These are phyloP conservation scores for Groenewaldozyma sp. DNA, from an alignment of 1,139 yeast genomes.

Conservation along the genomic window DNA sequence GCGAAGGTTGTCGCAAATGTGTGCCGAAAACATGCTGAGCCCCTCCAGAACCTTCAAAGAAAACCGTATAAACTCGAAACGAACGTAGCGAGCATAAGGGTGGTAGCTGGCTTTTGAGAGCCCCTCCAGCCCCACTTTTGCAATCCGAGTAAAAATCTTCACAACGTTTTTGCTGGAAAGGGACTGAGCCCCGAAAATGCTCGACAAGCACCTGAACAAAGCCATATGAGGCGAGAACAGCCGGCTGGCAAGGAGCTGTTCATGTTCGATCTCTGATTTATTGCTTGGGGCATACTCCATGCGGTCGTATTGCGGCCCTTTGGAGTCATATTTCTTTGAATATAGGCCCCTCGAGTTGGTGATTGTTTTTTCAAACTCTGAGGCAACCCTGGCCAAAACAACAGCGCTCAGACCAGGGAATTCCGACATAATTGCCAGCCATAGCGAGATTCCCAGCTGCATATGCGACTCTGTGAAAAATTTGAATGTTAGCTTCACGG, in stretches of 20 bases:
- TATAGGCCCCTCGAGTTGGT: constrained; percentile 56
- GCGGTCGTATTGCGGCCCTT: constrained; percentile 51
- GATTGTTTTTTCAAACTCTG: constrained; percentile 61
- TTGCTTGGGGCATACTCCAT: constrained; percentile 93
- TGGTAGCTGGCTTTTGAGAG: constrained; percentile 57
- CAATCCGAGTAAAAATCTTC: constrained; percentile 57
- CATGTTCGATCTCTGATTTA: constrained; percentile 46
- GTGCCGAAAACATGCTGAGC: constrained; percentile 33
- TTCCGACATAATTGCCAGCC: constrained; percentile 77
- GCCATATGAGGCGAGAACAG: constrained; percentile 66
- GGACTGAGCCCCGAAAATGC: constrained; percentile 77
- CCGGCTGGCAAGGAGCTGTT: constrained; percentile 40
- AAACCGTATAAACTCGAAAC: constrained; percentile 68
- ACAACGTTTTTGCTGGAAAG: constrained; percentile 65
- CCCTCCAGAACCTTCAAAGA: constrained; percentile 56
- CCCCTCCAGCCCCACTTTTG: constrained; percentile 49
- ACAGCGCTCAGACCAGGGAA: constrained; percentile 48
- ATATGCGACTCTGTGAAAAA: constrained; percentile 53
- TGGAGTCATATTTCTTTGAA: constrained; percentile 48
- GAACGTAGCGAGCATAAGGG: constrained; percentile 64
- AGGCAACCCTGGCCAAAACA: constrained; percentile 60
- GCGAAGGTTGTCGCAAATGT: constrained; percentile 38
- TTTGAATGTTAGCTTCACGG: constrained; percentile 62
- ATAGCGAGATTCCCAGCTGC: constrained; percentile 60
- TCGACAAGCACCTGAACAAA: constrained; percentile 58